Conservation (phyloP, 1,284 basidiomycete species). For the Apiotrichum gamsii region DNA sequence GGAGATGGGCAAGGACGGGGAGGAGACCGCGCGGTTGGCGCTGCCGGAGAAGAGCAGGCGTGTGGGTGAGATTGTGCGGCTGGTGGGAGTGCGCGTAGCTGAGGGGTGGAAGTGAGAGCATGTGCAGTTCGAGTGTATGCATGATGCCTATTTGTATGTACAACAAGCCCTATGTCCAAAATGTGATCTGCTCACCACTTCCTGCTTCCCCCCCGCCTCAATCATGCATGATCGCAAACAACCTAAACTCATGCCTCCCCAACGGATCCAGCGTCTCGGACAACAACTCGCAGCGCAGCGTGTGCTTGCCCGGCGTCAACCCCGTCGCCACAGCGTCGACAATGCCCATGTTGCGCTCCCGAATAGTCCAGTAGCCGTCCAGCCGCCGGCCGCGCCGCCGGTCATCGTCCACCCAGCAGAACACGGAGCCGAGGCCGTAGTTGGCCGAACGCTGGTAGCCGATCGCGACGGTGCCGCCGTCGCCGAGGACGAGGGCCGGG, state of each 20-base stretch:
- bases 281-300: slow-evolving; percentile 31
- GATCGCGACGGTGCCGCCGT: slow-evolving; percentile 31
- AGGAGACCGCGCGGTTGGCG: neutral
- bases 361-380: slow-evolving; percentile 35
- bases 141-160: neutral
- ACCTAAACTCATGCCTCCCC: slow-evolving; percentile 17
- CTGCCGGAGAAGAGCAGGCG: neutral
- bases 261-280: slow-evolving; percentile 25
- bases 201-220: neutral
- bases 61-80: slow-evolving; percentile 30
- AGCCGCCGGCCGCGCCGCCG: slow-evolving; percentile 14
- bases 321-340: slow-evolving; percentile 28
- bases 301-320: slow-evolving; percentile 29
- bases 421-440: slow-evolving; percentile 30
- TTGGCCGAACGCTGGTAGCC: slow-evolving; percentile 32
- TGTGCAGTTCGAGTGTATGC: neutral
- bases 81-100: slow-evolving; percentile 32
- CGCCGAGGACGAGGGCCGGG: neutral
- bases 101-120: slow-evolving; percentile 26
- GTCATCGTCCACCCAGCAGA: slow-evolving; percentile 35
- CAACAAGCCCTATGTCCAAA: neutral
- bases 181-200: neutral
- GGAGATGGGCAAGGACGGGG: neutral
- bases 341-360: slow-evolving; percentile 38
- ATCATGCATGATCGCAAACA: slow-evolving; percentile 16